A percentile compares a stretch with the other conserved stretches of the same genome.
These are phyloP conservation scores for Cryptosporidium ubiquitum DNA, from an alignment of 169 alveolate species.

Conservation along the genomic window DNA sequence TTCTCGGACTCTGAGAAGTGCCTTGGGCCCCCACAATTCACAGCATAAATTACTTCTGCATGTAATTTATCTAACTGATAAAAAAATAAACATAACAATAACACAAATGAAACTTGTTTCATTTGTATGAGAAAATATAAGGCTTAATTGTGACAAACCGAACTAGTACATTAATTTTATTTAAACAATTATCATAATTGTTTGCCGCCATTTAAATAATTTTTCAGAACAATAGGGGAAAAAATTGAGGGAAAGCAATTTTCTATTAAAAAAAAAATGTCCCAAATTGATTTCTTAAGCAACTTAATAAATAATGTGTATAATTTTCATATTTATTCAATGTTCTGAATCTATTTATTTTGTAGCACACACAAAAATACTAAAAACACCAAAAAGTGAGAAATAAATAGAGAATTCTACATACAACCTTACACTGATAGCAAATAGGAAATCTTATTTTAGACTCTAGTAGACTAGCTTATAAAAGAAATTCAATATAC, in stretches of 20 bases:
- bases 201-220: not conserved
- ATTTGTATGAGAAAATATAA: not conserved
- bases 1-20: slow-evolving; percentile 34
- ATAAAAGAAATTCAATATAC: too few relatives aligned
- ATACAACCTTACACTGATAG: too few relatives aligned
- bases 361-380: not conserved
- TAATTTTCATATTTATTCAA: too few relatives aligned
- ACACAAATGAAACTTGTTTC: not conserved
- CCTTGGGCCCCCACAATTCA: slow-evolving; percentile 68
- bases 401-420: not conserved
- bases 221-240: not conserved
- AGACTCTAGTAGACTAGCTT: too few relatives aligned
- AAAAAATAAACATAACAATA: not conserved
- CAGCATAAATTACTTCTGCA: slow-evolving; percentile 57
- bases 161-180: not conserved
- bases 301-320: too few relatives aligned
- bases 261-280: too few relatives aligned
- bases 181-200: not conserved
- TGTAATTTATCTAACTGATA: not conserved
- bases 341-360: not conserved
- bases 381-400: too few relatives aligned
- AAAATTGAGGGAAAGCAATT: not conserved
- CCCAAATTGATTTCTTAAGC: not conserved
- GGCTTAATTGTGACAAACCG: not conserved
- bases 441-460: too few relatives aligned